A percentile compares a stretch with the other conserved stretches of the same genome.
phyloP scores from a whole-genome alignment of 495 filamentous ascomycete species.

The Trichoderma gamsii region DNA sequence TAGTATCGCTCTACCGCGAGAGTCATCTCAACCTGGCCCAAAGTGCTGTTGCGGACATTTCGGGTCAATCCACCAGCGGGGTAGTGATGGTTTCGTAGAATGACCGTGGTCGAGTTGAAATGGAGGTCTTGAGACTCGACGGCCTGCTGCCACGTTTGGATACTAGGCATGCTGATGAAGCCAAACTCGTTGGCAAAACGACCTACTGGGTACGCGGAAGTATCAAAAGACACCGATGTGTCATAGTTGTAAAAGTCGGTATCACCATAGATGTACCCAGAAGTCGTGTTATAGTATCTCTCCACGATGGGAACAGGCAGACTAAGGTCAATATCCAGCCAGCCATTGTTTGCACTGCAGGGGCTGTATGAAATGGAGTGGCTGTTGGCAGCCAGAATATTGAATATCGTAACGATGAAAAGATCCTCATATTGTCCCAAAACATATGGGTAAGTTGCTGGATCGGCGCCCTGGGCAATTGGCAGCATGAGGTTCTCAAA shows the following conservation, averaged over 20 bases:
- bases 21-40: conserved; percentile 61
- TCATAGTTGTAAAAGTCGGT: conserved; percentile 68
- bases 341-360: conserved; percentile 60
- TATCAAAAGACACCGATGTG: conserved; percentile 49
- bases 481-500: conserved; percentile 52
- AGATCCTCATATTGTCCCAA: conserved; percentile 55
- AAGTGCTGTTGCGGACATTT: conserved; percentile 35
- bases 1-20: conserved; percentile 54
- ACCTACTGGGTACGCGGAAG: conserved; percentile 51
- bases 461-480: conserved; percentile 38
- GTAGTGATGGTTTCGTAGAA: conserved; percentile 62
- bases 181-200: conserved; percentile 64
- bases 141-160: conserved; percentile 56
- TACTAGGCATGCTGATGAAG: conserved; percentile 60
- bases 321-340: conserved; percentile 50
- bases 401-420: conserved; percentile 56
- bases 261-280: conserved; percentile 58
- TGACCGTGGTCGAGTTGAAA: conserved; percentile 56
- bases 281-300: conserved; percentile 53
- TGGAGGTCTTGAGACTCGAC: conserved; percentile 44
- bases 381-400: conserved; percentile 57
- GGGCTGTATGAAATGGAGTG: conserved; percentile 63
- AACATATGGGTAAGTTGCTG: conserved; percentile 38
- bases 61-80: conserved; percentile 48
- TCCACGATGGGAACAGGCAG: conserved; percentile 52